phyloP scores from a whole-genome alignment of 106 monocot species.

The Phalaenopsis equestris region DNA sequence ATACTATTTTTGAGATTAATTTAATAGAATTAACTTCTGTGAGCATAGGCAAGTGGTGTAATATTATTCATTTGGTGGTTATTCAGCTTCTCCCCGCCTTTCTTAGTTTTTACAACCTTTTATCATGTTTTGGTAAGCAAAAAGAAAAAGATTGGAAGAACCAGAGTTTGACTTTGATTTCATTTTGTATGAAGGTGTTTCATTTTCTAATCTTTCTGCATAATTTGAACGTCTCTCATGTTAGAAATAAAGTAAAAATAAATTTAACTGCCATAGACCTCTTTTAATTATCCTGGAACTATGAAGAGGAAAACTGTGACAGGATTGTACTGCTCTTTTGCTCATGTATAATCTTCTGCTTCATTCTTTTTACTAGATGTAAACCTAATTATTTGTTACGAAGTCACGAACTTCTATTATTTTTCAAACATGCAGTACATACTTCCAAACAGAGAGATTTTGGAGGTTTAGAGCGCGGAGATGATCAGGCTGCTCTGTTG shows the following conservation, averaged over 20 bases:
- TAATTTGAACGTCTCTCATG: not conserved
- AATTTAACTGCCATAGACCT: too few relatives aligned
- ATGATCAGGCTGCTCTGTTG: constrained; percentile 88
- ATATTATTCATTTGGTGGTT: not conserved
- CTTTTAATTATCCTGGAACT: not conserved
- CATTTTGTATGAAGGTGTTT: not conserved
- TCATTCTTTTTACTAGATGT: not conserved
- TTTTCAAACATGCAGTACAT: constrained; percentile 54
- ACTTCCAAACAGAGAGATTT: constrained; percentile 81
- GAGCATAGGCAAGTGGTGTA: not conserved
- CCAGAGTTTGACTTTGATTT: not conserved
- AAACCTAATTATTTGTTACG: not conserved
- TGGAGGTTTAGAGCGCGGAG: constrained; percentile 88
- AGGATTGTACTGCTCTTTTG: not conserved
- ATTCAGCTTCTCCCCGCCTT: not conserved
- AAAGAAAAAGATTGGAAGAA: not conserved
- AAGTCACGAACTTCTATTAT: constrained; percentile 1
- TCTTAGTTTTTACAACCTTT: not conserved
- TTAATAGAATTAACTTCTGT: not conserved
- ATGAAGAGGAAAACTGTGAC: not conserved
- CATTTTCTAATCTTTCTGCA: not conserved
- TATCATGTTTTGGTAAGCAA: not conserved
- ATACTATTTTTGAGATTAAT: not conserved
- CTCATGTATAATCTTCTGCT: not conserved
- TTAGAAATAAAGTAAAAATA: not conserved